Evolutionary conservation across 768 basidiomycete genomes (phyloP), one percentile per base, ranked within the genome.

Genomic region (Naematelia aurantialba): DNA sequence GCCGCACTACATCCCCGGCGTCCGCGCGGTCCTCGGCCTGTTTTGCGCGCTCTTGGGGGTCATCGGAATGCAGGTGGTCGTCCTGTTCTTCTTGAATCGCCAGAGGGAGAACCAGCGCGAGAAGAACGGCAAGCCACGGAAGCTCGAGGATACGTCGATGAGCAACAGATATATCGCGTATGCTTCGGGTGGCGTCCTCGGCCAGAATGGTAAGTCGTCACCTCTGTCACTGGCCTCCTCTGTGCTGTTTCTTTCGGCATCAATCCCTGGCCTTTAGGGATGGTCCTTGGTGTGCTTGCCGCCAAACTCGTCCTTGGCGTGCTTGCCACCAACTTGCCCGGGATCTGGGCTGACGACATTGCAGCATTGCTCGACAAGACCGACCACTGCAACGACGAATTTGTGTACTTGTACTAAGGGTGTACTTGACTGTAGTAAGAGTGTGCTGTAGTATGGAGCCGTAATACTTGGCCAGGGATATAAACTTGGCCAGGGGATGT

Each of bases 121-220:
- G 17, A 59, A 61, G 8, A 60, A 65, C 42, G 76, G 76, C 24
- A 73, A 72, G 56, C 76, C 76, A 3, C 68, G 67, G 22, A 66
- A 64, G 46, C 55, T 78, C 29, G 26, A 54, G 52, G 73, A 75
- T 47, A 61, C 61, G 3, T 67, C 63, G 0, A 73, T 73, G 73
- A 44, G 53, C 4, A 48, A 44, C 39, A 65, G 59, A 44, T 75
- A 62, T 55, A 50, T 53, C 45, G 48, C 63, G 1, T 68, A 69
- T 34, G 68, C 60, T 26, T 27, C 45, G 10, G 62, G 55, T 21
- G 62, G 66, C 11, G 44, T 13, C n/a, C 19, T 62, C 3, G 64
- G 64, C 55, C 49, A 57, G 31, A 54, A 56, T 29, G 57, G 52
- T 55, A 42, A 50, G 30, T n/a, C 27, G 13, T 39, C 34, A 31